Percentiles rank a stretch among this genome's conserved stretches.
phyloP scores from a whole-genome alignment of 2,329 filamentous ascomycete species.

The Fusarium sp. region DNA sequence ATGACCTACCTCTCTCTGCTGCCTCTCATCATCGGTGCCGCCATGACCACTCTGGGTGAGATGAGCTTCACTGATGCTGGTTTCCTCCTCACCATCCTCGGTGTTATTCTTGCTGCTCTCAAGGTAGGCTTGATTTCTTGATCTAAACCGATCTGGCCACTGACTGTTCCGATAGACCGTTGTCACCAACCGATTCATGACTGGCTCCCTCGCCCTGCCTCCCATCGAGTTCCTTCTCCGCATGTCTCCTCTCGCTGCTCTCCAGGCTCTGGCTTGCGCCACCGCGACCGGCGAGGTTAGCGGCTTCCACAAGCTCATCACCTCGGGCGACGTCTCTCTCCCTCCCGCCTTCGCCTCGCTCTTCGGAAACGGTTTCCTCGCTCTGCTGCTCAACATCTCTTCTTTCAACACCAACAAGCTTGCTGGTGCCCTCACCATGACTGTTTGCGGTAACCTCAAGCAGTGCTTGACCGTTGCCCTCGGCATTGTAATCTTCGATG shows the following conservation, averaged over 20 bases:
- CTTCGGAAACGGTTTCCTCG: slow-evolving; percentile 64
- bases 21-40: slow-evolving; percentile 70
- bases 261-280: slow-evolving; percentile 66
- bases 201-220: slow-evolving; percentile 66
- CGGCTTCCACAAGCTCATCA: slow-evolving; percentile 53
- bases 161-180: slow-evolving; percentile 59
- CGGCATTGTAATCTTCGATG: slow-evolving; percentile 64
- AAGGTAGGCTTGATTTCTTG: slow-evolving; percentile 55
- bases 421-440: slow-evolving; percentile 69
- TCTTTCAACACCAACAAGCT: slow-evolving; percentile 70
- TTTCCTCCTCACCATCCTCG: slow-evolving; percentile 65
- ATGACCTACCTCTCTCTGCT: slow-evolving; percentile 70
- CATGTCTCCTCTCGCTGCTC: slow-evolving; percentile 70
- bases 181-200: slow-evolving; percentile 74
- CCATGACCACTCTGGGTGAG: slow-evolving; percentile 70
- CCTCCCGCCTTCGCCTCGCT: slow-evolving; percentile 55
- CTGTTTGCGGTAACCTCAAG: slow-evolving; percentile 69
- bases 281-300: slow-evolving; percentile 64
- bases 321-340: slow-evolving; percentile 50
- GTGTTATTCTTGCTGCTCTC: slow-evolving; percentile 64
- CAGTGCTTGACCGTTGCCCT: slow-evolving; percentile 67
- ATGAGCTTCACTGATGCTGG: slow-evolving; percentile 71
- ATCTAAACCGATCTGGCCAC: background rate
- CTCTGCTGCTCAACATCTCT: slow-evolving; percentile 67
- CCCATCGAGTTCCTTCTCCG: slow-evolving; percentile 71